Percentiles rank a stretch among this genome's conserved stretches.
These are phyloP conservation scores for Ceratocystis eucalypticola DNA, from an alignment of 2,329 filamentous ascomycete species.

Conservation along the genomic window DNA sequence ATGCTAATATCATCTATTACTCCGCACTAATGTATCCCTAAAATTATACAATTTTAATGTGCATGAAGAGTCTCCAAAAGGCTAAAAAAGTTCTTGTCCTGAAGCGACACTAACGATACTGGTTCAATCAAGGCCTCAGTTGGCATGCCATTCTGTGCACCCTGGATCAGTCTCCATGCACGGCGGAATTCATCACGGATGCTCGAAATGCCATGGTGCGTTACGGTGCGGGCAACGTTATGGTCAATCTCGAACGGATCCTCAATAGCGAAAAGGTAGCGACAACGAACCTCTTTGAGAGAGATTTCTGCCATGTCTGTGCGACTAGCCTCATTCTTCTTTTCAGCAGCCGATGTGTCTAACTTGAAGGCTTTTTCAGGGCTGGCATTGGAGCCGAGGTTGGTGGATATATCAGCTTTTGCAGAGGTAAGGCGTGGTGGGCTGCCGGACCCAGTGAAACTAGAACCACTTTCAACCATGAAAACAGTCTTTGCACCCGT, in stretches of 20 bases:
- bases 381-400: conserved; percentile 15
- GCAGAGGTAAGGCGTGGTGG: not conserved
- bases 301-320: conserved; percentile 27
- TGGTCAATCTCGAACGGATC: conserved; percentile 82
- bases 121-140: conserved; percentile 43
- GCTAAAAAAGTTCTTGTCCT: conserved; percentile 23
- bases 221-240: conserved; percentile 79
- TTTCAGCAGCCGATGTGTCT: conserved; percentile 12
- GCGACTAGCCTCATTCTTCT: conserved; percentile 19
- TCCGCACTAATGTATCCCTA: no score
- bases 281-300: conserved; percentile 58
- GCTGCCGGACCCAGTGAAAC: conserved; percentile 1
- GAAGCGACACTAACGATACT: conserved; percentile 28
- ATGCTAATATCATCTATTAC: no score
- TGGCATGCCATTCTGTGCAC: conserved; percentile 26
- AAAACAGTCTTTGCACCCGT: conserved; percentile 59
- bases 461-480: conserved; percentile 15
- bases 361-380: conserved; percentile 3
- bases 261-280: conserved; percentile 80
- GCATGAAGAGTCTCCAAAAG: conserved; percentile 13
- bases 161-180: conserved; percentile 57
- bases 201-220: conserved; percentile 64
- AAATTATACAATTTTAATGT: not conserved
- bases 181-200: conserved; percentile 77
- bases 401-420: not conserved